Conservation (phyloP, 129 eudicot genomes). For the Solidago caesia region DNA sequence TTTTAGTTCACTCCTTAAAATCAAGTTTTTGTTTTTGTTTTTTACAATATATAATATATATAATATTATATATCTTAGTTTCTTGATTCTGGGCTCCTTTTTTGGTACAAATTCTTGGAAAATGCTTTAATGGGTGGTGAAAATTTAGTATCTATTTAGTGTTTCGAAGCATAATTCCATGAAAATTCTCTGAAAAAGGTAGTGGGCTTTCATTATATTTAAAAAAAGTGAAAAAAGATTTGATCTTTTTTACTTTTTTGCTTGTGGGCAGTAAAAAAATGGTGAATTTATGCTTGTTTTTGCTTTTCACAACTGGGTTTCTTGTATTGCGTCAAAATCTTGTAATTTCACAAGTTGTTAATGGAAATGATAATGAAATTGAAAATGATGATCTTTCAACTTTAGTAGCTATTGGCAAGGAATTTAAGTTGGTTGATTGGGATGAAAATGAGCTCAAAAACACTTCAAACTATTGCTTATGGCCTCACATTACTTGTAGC, state of each 20-base stretch:
- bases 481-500: conserved; percentile 78
- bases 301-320: conserved; percentile 48
- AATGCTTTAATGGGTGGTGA: conserved; percentile 24
- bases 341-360: conserved; percentile 43
- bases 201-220: conserved; percentile 37
- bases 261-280: conserved; percentile 31
- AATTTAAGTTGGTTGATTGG: conserved; percentile 65
- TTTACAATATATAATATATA: no score
- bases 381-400: conserved; percentile 28
- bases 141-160: conserved; percentile 25
- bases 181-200: conserved; percentile 19
- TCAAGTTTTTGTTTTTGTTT: conserved; percentile 14
- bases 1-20: conserved; percentile 21
- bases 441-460: conserved; percentile 37
- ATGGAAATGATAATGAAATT: conserved; percentile 30
- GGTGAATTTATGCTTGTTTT: conserved; percentile 40
- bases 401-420: conserved; percentile 62
- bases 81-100: conserved; percentile 26
- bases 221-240: conserved; percentile 27
- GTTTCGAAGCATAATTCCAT: conserved; percentile 27
- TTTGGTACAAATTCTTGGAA: background rate
- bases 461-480: conserved; percentile 68
- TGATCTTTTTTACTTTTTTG: conserved; percentile 13
- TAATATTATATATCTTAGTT: background rate
- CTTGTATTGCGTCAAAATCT: conserved; percentile 41